Base-by-base conservation (phyloP, 2,329 filamentous ascomycete genomes). In the Colletotrichum plurivorum region DNA sequence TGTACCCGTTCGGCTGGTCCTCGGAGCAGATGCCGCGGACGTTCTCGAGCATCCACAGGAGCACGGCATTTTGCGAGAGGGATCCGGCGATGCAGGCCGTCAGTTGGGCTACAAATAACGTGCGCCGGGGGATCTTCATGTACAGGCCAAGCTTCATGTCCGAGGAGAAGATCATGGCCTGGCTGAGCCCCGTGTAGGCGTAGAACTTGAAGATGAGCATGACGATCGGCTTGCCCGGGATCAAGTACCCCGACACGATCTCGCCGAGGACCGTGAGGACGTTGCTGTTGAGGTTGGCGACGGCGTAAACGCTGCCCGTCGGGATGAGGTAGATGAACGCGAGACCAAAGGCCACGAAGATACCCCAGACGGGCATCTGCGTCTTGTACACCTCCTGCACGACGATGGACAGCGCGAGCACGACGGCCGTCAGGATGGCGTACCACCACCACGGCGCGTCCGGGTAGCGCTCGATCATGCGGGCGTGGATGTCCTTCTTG, bases 71-170 rank as follows among this genome's bases (percentile, higher is more conserved):
- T 76, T 85, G 83, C 0, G 82, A 82, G 2, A 86, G 75, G 4
- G 82, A 82, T 5, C 83, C 84, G 4, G 85, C 76, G 6, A 88
- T 76, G 16, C 85, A 87, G 4, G 87, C 89, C 31, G 90, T 87
- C 10, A 90, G 80, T 72, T 90, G 88, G 2, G 86, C 87, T 73
- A 89, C 87, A 78, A 91, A 90, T 9, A 90, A 84, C 0, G 84
- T 81, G 7, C 85, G 84, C 2, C 88, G 88, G 0, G 88, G 87
- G 0, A 90, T 83, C 62, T 90, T 87, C 84, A 89, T 81, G 65
- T 81, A 81, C 41, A 81, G 75, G 0, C 80, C 84, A 6, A 85
- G 75, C 67, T 85, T 85, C 53, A 84, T 74, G 65, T 84, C 83
- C 53, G 90, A 88, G 0, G 90, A 77, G 63, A 83, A 82, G 52